Evolutionary conservation across 2,329 filamentous ascomycete genomes (phyloP), one percentile per base, ranked within the genome.

Genomic region (Blumeria graminis): DNA sequence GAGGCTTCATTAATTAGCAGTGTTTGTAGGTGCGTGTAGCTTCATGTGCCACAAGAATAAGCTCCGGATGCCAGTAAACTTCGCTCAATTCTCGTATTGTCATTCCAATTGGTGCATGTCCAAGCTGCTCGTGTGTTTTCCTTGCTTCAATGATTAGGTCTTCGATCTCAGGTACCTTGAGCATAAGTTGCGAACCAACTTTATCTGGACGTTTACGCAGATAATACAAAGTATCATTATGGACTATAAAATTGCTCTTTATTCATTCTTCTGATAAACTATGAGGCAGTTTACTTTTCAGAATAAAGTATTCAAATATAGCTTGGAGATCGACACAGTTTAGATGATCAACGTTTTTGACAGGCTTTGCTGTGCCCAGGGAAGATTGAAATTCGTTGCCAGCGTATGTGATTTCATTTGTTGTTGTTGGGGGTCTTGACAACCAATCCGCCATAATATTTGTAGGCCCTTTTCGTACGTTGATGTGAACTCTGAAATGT

Each of bases 381-480:
- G 13, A 33, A 52, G 32, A 35, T 35, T 28, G 28, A 16, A 33
- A 52, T 52, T 13, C 48, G 48, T 52, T 52, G 16, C 48, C 16
- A 52, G 48, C 22, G 34, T 52, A 1, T 35, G 48, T 52, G 34
- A 33, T 1, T 35, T 52, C 48, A 35, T 33, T 52, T 14, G 45
- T 48, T 51, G 4, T 51, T 52, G 10, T 48, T 22, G 28, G 48
- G 35, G 48, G 48, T 52, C 48, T 52, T 35, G 48, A 35, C 48
- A 52, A 16, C 48, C 28, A 52, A 35, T 52, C 48, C n/a, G 48
- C 28, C 48, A 52, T 52, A n/a, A 52, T 35, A 52, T 52, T 52
- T 33, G 48, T 52, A 16, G 48, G 32, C 16, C 3, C 48, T 52
- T 52, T 52, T 35, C 48, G 22, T 11, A 34, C 48, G 6, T 52